Evolutionary conservation across 345 rosid species (phyloP).

Genomic region (Geranium brycei): DNA sequence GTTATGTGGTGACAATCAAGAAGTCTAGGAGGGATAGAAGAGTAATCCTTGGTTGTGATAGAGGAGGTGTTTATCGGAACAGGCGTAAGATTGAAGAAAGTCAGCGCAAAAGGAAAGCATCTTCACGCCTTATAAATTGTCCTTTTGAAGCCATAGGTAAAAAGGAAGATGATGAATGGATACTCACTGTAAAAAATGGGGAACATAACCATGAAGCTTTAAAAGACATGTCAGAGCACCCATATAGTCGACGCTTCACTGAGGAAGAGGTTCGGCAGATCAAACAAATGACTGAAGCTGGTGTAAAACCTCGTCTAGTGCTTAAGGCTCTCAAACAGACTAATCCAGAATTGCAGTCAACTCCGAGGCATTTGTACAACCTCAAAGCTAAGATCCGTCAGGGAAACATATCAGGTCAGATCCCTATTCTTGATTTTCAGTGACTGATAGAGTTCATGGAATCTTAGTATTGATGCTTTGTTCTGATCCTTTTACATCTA

Average conservation of each 20-base stretch:
- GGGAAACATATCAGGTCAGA: neutral
- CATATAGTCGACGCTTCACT: neutral
- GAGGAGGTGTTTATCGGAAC: constrained; percentile 23
- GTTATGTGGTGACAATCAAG: constrained; percentile 34
- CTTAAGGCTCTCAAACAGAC: neutral
- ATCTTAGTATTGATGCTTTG: neutral
- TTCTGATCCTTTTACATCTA: neutral
- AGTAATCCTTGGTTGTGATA: constrained; percentile 33
- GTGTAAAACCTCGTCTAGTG: neutral
- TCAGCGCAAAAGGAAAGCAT: neutral
- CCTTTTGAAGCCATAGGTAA: neutral
- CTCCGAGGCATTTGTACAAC: neutral
- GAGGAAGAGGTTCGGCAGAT: neutral
- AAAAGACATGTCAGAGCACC: neutral
- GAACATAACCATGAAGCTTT: neutral
- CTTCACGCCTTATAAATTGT: neutral
- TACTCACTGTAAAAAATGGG: neutral
- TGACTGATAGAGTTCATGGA: no score
- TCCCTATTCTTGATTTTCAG: neutral
- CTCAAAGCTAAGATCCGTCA: neutral
- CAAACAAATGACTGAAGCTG: neutral
- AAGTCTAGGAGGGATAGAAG: constrained; percentile 35
- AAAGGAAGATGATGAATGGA: neutral
- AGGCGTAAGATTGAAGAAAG: neutral
- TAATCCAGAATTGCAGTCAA: neutral